Conservation (phyloP, 495 filamentous ascomycete genomes). For the Hyaloscypha variabilis region DNA sequence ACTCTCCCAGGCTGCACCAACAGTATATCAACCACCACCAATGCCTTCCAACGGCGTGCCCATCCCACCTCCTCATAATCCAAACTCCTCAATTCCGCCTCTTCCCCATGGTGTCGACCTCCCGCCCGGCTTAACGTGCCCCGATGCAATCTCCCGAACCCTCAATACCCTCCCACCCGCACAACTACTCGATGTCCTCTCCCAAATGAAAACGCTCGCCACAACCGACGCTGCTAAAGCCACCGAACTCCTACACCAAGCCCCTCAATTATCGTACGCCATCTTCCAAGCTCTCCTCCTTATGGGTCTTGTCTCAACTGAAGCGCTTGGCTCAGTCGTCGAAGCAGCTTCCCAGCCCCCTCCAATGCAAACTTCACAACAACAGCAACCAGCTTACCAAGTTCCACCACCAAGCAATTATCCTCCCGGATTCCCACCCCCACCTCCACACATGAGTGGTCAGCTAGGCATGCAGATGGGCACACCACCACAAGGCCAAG, state of each 20-base stretch:
- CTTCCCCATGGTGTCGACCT: conserved; percentile 85
- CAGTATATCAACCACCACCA: conserved; percentile 25
- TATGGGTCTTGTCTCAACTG: conserved; percentile 75
- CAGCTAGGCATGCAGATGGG: conserved; percentile 37
- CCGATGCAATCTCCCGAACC: conserved; percentile 89
- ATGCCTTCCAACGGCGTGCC: conserved; percentile 28
- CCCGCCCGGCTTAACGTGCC: conserved; percentile 76
- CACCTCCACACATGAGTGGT: conserved; percentile 32
- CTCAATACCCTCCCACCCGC: conserved; percentile 81
- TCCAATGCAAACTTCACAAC: conserved; percentile 33
- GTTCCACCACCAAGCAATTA: conserved; percentile 20
- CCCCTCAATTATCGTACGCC: conserved; percentile 92
- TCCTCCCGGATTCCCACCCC: conserved; percentile 28
- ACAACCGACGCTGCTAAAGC: conserved; percentile 80
- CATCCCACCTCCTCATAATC: conserved; percentile 18
- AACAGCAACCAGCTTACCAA: conserved; percentile 13
- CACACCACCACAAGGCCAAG: conserved; percentile 62
- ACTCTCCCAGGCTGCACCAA: conserved; percentile 10
- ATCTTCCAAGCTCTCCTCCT: conserved; percentile 94
- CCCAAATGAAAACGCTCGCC: conserved; percentile 90
- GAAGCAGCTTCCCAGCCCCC: conserved; percentile 24
- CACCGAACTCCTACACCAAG: conserved; percentile 82
- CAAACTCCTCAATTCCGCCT: conserved; percentile 60
- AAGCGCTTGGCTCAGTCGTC: conserved; percentile 33
- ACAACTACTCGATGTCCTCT: conserved; percentile 91